phyloP scores from a whole-genome alignment of 305 asterid genomes.

The Fraxinus ornus region DNA sequence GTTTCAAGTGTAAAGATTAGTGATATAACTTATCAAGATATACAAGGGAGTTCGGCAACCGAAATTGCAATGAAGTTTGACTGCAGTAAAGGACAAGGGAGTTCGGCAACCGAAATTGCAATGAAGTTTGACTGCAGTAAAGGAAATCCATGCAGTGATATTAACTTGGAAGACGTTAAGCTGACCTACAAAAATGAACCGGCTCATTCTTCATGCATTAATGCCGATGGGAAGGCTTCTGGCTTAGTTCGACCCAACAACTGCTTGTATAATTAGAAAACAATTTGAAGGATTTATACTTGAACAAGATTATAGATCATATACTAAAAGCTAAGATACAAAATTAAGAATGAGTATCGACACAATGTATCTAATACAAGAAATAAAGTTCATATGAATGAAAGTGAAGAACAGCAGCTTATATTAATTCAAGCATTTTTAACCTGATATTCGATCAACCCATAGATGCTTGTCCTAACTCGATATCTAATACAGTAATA shows the following conservation, averaged over 20 bases:
- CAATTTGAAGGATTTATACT: not conserved
- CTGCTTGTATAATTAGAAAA: constrained; percentile 31
- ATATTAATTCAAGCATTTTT: too few species aligned
- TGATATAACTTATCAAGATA: too few species aligned
- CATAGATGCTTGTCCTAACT: too few species aligned
- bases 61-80: constrained; percentile 39
- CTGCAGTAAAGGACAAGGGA: constrained; percentile 31
- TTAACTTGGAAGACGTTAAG: constrained; percentile 33
- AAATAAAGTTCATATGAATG: not conserved
- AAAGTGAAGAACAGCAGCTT: not conserved
- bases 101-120: constrained; percentile 39
- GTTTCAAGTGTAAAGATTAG: too few species aligned
- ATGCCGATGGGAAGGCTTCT: constrained; percentile 36
- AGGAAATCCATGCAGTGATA: constrained; percentile 13
- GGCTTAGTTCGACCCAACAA: constrained; percentile 36
- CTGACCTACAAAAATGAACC: constrained; percentile 34
- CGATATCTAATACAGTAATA: too few species aligned
- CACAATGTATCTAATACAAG: too few species aligned
- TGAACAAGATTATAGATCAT: not conserved
- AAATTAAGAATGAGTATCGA: not conserved
- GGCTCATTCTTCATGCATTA: constrained; percentile 36
- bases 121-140: constrained; percentile 43
- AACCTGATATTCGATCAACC: not conserved
- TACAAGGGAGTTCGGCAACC: constrained; percentile 25
- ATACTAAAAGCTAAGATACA: too few species aligned